Conservation (phyloP, 345 rosid genomes). For the Aegle marmelos region DNA sequence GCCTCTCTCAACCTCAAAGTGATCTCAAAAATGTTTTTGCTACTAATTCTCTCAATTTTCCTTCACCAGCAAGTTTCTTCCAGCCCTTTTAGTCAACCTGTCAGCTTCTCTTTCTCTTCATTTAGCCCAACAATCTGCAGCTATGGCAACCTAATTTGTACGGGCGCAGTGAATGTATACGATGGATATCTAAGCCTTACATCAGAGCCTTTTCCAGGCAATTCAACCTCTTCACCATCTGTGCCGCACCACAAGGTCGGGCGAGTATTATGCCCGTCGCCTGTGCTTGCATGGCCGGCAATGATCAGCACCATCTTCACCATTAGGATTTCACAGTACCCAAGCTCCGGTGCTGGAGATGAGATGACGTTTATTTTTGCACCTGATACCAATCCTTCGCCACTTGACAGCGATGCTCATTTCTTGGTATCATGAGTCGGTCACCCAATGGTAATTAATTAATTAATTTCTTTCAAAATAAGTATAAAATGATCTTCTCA, state of each 20-base stretch:
- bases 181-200: constrained; percentile 32
- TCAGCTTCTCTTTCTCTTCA: constrained; percentile 21
- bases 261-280: constrained; percentile 25
- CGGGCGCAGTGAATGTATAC: constrained; percentile 12
- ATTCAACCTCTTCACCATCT: not conserved
- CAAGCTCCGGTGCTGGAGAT: constrained; percentile 20
- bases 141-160: constrained; percentile 25
- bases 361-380: constrained; percentile 35
- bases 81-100: not conserved
- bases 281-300: constrained; percentile 37
- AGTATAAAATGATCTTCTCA: too few species aligned
- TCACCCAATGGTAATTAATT: too few species aligned
- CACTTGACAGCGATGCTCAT: constrained; percentile 4
- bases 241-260: constrained; percentile 5
- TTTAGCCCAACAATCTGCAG: constrained; percentile 22
- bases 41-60: too few species aligned
- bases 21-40: too few species aligned
- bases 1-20: too few species aligned
- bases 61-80: constrained; percentile 6
- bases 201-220: constrained; percentile 5
- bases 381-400: constrained; percentile 22
- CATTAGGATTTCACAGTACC: constrained; percentile 19
- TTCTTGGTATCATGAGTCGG: not conserved
- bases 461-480: too few species aligned
- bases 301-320: constrained; percentile 30